phyloP scores from a whole-genome alignment of 345 rosid genomes.

The Erysimum cheiranthoides region DNA sequence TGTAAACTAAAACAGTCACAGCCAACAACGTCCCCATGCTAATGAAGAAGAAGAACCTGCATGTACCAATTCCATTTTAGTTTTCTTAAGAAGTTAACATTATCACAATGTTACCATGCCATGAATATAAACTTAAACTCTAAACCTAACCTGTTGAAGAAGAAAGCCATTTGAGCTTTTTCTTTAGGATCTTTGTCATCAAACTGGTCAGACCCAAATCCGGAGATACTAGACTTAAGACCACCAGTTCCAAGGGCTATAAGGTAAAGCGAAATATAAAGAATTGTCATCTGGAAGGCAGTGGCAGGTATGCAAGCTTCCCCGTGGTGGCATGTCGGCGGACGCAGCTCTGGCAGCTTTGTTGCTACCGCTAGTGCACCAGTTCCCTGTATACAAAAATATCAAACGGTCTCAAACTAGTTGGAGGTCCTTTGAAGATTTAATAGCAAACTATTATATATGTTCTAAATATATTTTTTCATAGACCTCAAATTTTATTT shows the following conservation, averaged over 20 bases:
- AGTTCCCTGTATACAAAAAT: constrained; percentile 61
- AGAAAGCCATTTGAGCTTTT: constrained; percentile 61
- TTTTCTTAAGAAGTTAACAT: not conserved
- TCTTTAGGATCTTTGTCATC: constrained; percentile 65
- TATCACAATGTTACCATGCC: not conserved
- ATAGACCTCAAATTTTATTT: not conserved
- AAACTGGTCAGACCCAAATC: constrained; percentile 73
- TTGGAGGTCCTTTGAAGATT: not conserved
- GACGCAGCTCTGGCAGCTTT: constrained; percentile 66
- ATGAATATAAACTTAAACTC: not conserved
- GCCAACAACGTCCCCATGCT: constrained; percentile 69
- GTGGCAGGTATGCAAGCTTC: constrained; percentile 59
- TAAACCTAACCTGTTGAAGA: constrained; percentile 57
- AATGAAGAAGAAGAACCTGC: constrained; percentile 62
- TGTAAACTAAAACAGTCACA: constrained; percentile 63
- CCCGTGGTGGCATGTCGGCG: constrained; percentile 62
- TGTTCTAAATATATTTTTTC: not conserved
- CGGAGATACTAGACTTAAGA: constrained; percentile 75
- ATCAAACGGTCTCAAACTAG: not conserved
- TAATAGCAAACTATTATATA: not conserved
- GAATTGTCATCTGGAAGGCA: constrained; percentile 72
- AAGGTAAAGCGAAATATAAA: constrained; percentile 61
- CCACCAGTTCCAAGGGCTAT: constrained; percentile 78
- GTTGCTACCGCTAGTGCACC: constrained; percentile 64
- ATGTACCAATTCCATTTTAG: not conserved